These are phyloP conservation scores for Pythium utonaiense DNA, from an alignment of 352 stramenopile species.

Conservation along the genomic window DNA sequence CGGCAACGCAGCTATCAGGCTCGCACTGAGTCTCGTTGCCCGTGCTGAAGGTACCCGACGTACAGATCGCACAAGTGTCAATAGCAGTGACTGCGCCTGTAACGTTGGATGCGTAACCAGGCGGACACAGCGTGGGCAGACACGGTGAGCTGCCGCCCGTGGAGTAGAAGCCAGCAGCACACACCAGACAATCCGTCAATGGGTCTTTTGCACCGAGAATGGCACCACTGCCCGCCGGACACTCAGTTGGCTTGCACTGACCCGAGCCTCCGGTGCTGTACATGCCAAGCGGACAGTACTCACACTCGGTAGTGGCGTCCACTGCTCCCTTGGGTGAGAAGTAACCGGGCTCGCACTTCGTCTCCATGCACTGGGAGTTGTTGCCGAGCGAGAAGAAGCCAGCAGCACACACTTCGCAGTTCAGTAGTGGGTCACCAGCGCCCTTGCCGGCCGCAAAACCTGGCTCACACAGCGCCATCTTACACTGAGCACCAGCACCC, in stretches of 20 bases:
- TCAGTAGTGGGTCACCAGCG: conserved; percentile 25
- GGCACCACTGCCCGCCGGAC: conserved; percentile 31
- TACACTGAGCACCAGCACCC: conserved; percentile 33
- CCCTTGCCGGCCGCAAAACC: conserved; percentile 31
- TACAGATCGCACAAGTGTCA: conserved; percentile 29
- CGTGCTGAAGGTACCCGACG: conserved; percentile 25
- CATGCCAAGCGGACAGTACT: conserved; percentile 32
- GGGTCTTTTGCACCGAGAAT: conserved; percentile 26
- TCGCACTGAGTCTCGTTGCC: conserved; percentile 37
- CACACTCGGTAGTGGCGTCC: conserved; percentile 26
- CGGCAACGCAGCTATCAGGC: conserved; percentile 28
- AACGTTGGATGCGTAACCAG: conserved; percentile 25
- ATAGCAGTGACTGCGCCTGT: conserved; percentile 16
- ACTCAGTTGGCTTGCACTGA: conserved; percentile 37
- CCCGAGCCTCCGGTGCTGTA: conserved; percentile 32
- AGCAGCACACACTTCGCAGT: conserved; percentile 33
- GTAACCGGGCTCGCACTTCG: conserved; percentile 27
- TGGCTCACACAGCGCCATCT: conserved; percentile 34
- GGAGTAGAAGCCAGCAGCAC: conserved; percentile 31
- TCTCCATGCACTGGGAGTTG: conserved; percentile 30
- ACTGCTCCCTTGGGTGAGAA: conserved; percentile 37
- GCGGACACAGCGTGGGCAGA: conserved; percentile 28
- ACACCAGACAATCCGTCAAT: conserved; percentile 27
- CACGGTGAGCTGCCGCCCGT: conserved; percentile 31
- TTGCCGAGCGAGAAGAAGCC: conserved; percentile 39